phyloP scores from a whole-genome alignment of 2,329 filamentous ascomycete genomes.

The Cladobotryum protrusum region DNA sequence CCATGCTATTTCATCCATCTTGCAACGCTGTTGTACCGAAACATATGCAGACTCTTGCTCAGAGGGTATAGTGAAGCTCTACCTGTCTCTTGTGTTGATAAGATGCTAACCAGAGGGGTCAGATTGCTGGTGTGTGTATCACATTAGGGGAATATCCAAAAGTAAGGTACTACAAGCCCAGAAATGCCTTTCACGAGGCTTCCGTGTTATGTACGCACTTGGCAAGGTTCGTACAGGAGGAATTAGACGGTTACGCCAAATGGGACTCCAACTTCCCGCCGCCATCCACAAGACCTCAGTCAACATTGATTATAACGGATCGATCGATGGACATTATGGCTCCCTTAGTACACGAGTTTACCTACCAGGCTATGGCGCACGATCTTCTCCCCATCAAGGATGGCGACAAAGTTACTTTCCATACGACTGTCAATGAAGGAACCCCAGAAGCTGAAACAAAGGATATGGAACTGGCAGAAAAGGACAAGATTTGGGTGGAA shows the following conservation, averaged over 20 bases:
- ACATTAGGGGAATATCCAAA: conserved; percentile 90
- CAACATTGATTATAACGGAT: conserved; percentile 80
- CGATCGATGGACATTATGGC: conserved; percentile 87
- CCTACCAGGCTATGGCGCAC: conserved; percentile 97
- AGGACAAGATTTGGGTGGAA: conserved; percentile 91
- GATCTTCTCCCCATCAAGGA: conserved; percentile 86
- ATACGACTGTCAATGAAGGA: conserved; percentile 71
- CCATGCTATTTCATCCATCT: conserved; percentile 79
- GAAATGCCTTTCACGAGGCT: conserved; percentile 72
- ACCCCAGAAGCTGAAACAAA: conserved; percentile 66
- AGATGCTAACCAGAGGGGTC: conserved; percentile 3
- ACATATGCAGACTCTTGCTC: conserved; percentile 79
- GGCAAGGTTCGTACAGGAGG: conserved; percentile 84
- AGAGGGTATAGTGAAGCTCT: conserved; percentile 58
- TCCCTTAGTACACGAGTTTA: conserved; percentile 90
- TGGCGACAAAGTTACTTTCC: conserved; percentile 80
- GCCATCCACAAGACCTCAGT: conserved; percentile 68
- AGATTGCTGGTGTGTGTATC: conserved; percentile 64
- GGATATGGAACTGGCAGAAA: conserved; percentile 85
- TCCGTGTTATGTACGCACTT: conserved; percentile 81
- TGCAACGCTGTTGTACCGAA: conserved; percentile 78
- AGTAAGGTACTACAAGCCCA: conserved; percentile 83
- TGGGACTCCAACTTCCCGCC: conserved; percentile 82
- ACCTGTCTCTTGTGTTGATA: not conserved
- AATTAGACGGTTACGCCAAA: conserved; percentile 82